Evolutionary conservation across 345 rosid species (phyloP).

Genomic region (Gossypium arboreum): DNA sequence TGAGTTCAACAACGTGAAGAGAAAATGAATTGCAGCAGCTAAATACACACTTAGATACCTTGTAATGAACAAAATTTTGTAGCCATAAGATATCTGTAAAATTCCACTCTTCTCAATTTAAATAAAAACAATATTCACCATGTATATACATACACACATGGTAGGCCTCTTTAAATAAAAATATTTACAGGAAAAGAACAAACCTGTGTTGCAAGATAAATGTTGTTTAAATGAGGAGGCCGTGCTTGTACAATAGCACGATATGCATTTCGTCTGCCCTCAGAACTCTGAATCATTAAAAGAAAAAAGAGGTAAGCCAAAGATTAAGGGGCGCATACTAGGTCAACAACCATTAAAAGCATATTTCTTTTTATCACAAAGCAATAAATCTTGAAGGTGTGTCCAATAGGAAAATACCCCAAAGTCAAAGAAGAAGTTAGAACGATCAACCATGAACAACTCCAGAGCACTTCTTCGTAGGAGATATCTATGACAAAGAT

Average conservation of each 20-base stretch:
- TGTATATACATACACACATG: neutral
- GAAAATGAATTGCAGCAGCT: neutral
- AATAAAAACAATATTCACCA: neutral
- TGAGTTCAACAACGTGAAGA: neutral
- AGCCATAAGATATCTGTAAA: neutral
- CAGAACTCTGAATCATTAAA: slow-evolving; percentile 49
- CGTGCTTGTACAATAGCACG: slow-evolving; percentile 85
- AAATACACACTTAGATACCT: neutral
- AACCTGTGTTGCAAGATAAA: slow-evolving; percentile 98
- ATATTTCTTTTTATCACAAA: slow-evolving; percentile 10
- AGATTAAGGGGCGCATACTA: neutral
- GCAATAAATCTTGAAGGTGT: slow-evolving; percentile 3
- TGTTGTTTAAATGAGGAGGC: slow-evolving; percentile 87
- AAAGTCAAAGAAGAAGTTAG: slow-evolving; percentile 96
- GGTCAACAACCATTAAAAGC: slow-evolving; percentile 10
- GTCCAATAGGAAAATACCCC: slow-evolving; percentile 54
- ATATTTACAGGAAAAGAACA: slow-evolving; percentile 18
- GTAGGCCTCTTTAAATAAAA: neutral
- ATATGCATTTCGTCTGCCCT: slow-evolving; percentile 85
- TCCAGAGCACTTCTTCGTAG: slow-evolving; percentile 96
- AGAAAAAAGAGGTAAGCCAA: neutral
- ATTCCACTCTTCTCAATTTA: neutral
- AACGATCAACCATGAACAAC: slow-evolving; percentile 92
- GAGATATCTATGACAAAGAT: slow-evolving; percentile 56
- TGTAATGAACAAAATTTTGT: slow-evolving; percentile 7